A percentile compares a stretch with the other conserved stretches of the same genome.
Evolutionary conservation across 2,329 filamentous ascomycete species (phyloP).

Genomic region (Ophiocordyceps camponoti-rufipedis): DNA sequence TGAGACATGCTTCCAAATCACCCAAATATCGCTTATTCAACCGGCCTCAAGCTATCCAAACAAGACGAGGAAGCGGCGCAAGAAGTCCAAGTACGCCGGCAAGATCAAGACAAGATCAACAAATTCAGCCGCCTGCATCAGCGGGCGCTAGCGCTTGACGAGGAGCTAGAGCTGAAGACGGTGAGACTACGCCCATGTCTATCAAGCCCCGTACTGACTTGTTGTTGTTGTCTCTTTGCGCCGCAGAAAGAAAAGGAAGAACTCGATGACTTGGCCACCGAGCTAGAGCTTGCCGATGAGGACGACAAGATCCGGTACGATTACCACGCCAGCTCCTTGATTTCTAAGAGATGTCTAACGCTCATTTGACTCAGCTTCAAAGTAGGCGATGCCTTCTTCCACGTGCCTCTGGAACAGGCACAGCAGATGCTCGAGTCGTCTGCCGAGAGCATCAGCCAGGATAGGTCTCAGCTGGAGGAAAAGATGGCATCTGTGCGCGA

Average conservation of each 20-base stretch:
- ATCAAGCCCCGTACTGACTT: neutral
- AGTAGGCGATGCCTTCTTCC: constrained; percentile 90
- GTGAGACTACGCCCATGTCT: constrained; percentile 23
- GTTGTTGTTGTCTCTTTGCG: too few relatives aligned
- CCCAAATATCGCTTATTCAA: constrained; percentile 6
- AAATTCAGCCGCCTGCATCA: constrained; percentile 89
- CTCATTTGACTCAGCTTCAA: constrained; percentile 54
- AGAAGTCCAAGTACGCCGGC: constrained; percentile 83
- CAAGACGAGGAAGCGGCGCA: constrained; percentile 75
- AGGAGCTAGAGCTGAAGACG: constrained; percentile 62
- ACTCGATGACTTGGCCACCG: constrained; percentile 76
- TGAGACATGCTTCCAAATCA: too few relatives aligned
- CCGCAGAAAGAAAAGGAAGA: constrained; percentile 94
- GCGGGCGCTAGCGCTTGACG: constrained; percentile 59
- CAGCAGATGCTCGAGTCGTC: constrained; percentile 66
- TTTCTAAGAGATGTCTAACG: neutral
- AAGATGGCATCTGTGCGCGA: constrained; percentile 58
- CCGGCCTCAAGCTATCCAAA: constrained; percentile 56
- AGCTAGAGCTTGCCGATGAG: constrained; percentile 89
- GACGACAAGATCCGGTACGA: constrained; percentile 75
- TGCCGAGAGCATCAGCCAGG: constrained; percentile 55
- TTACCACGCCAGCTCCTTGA: neutral
- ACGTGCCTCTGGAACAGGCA: constrained; percentile 65
- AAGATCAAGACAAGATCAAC: constrained; percentile 99
- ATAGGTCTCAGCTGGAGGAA: constrained; percentile 60